Evolutionary conservation across 495 filamentous ascomycete species (phyloP), one percentile per base, ranked within the genome.

Genomic region (Thermochaetoides thermophila): DNA sequence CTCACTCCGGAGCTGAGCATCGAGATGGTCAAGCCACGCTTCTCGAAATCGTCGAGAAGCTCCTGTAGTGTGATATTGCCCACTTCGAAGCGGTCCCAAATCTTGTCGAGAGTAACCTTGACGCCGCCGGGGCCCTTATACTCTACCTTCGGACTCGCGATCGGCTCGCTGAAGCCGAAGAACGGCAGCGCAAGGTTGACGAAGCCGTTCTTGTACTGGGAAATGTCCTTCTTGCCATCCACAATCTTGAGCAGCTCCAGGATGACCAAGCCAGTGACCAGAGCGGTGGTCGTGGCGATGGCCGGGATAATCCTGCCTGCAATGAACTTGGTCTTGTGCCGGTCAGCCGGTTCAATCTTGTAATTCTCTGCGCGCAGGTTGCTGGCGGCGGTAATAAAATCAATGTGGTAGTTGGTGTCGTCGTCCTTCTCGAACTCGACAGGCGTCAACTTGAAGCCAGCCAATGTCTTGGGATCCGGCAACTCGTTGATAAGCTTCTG

Each of bases 391-490:
- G 91, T 86, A 55, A 99, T 99, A 64, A 99, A 96, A 61, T 96
- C 89, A 54, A 99, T 99, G 62, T 99, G 91, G 53, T 85, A 69
- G 60, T 99, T 99, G 30, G 78, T 84, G 59, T 96, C 91, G 42
- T 99, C 89, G 46, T 99, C 91, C 66, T 99, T 99, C 63, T 99
- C 91, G 46, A 99, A 99, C 52, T 99, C 91, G 9, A 96, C 91
- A 1, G 85, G 81, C 26, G 71, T 71, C 27, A 99, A 64, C 50
- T 83, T 82, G 67, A 87, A 91, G 9, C 84, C 84, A 19, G 79
- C 76, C 19, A 96, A 61, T 8, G 73, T 67, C 44, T 80, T 85
- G 20, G 87, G 75, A 2, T 77, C 63, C 3, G 91, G 91, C 14
- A 99, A 65, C 29, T 62, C 60, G 19, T 60, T 41, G 7, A 75